Evolutionary conservation across 495 filamentous ascomycete genomes (phyloP).

Genomic region (Chaetomidium leptoderma): DNA sequence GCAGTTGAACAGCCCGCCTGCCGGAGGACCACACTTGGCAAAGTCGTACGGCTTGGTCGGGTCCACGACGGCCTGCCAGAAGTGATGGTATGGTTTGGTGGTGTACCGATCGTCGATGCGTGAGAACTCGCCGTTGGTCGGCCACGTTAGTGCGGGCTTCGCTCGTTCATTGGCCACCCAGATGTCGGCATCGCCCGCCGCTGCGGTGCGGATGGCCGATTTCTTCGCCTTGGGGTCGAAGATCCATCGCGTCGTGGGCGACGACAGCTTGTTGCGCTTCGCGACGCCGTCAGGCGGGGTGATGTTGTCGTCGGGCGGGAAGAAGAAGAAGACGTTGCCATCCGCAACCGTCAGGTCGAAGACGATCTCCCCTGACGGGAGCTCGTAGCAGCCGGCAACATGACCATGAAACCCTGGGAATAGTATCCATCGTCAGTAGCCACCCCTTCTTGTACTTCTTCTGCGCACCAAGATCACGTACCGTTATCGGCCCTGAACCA

Average conservation of each 20-base stretch:
- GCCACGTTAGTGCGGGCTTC: slow-evolving; percentile 34
- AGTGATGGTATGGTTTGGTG: slow-evolving; percentile 50
- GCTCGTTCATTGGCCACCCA: slow-evolving; percentile 35
- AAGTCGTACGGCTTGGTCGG: slow-evolving; percentile 46
- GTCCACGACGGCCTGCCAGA: slow-evolving; percentile 51
- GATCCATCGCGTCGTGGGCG: slow-evolving; percentile 51
- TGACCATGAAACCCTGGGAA: slow-evolving; percentile 46
- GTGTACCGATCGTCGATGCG: slow-evolving; percentile 56
- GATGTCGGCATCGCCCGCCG: slow-evolving; percentile 14
- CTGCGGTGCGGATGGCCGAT: slow-evolving; percentile 11
- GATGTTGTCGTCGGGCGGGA: slow-evolving; percentile 41
- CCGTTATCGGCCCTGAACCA: slow-evolving; percentile 49
- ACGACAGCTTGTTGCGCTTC: slow-evolving; percentile 39
- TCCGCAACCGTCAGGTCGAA: slow-evolving; percentile 54
- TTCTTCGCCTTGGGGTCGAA: slow-evolving; percentile 45
- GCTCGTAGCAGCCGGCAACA: slow-evolving; percentile 48
- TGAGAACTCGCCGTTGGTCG: slow-evolving; percentile 54
- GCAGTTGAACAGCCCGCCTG: slow-evolving; percentile 47
- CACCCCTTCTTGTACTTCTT: background rate
- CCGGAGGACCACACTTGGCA: slow-evolving; percentile 44
- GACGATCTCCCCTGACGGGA: slow-evolving; percentile 44
- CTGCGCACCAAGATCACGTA: slow-evolving; percentile 17
- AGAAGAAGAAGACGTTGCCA: slow-evolving; percentile 56
- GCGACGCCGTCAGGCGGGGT: slow-evolving; percentile 26
- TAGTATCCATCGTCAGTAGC: slow-evolving; percentile 13